Evolutionary conservation across 495 filamentous ascomycete species (phyloP).

Genomic region (Penicillium cataractarum): DNA sequence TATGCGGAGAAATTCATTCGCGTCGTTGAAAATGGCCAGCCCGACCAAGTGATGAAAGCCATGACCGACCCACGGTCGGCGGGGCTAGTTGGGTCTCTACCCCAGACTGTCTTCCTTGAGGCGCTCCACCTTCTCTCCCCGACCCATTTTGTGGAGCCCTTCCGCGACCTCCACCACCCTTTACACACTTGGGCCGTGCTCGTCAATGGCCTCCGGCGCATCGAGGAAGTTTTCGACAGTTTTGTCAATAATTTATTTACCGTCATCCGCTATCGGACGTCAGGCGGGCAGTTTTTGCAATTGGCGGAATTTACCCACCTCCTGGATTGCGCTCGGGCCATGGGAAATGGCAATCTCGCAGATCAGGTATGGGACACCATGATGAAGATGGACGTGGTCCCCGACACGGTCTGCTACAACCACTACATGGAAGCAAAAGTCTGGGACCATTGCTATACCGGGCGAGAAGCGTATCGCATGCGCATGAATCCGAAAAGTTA

Average conservation of each 20-base stretch:
- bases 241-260: constrained; percentile 43
- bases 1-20: constrained; percentile 29
- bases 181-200: constrained; percentile 48
- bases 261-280: constrained; percentile 42
- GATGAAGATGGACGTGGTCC: constrained; percentile 36
- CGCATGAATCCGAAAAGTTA: constrained; percentile 45
- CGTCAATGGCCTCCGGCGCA: constrained; percentile 25
- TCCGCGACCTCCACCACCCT: constrained; percentile 50
- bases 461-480: constrained; percentile 41
- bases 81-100: constrained; percentile 37
- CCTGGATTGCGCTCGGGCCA: constrained; percentile 55
- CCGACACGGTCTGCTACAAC: constrained; percentile 61
- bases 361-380: constrained; percentile 58
- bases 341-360: constrained; percentile 49
- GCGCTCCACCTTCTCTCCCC: constrained; percentile 45
- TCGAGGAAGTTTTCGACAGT: constrained; percentile 40
- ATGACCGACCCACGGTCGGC: constrained; percentile 38
- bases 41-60: constrained; percentile 42
- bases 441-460: constrained; percentile 44
- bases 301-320: constrained; percentile 59
- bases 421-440: constrained; percentile 53
- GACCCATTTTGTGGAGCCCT: constrained; percentile 48
- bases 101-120: constrained; percentile 41
- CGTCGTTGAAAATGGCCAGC: constrained; percentile 39
- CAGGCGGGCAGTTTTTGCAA: constrained; percentile 31